Evolutionary conservation across 805 yeast species (phyloP).

Genomic region (Cyberlindnera maritima): DNA sequence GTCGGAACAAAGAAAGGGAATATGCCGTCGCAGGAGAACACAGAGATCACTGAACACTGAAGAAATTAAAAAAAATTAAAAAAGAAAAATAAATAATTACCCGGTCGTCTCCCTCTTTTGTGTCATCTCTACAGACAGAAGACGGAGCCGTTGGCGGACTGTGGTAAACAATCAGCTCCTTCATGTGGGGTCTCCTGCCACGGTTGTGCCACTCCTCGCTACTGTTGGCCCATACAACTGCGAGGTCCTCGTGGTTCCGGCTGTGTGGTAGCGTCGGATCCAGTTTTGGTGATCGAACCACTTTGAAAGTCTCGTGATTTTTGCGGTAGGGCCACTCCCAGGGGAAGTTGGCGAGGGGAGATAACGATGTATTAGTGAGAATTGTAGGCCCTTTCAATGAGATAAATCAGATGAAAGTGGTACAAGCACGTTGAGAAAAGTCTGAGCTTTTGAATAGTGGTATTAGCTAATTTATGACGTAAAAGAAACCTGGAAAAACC

Average conservation of each 20-base stretch:
- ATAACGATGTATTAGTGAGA: background rate
- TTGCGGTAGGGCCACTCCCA: background rate
- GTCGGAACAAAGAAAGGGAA: no score
- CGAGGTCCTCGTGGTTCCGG: background rate
- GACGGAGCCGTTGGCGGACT: background rate
- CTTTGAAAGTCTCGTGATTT: constrained; percentile 5
- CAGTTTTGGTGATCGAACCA: background rate
- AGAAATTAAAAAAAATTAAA: no score
- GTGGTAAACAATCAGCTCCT: no score
- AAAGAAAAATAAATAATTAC: background rate
- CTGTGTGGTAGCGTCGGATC: background rate
- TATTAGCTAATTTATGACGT: background rate
- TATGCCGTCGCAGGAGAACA: no score
- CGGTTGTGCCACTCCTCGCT: no score
- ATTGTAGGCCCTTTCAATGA: no score
- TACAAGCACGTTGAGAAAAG: background rate
- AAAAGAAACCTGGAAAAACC: background rate
- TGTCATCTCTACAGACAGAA: background rate
- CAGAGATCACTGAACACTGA: no score
- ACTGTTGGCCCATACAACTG: background rate
- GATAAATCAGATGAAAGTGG: background rate
- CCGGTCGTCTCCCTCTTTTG: background rate
- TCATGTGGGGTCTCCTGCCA: no score
- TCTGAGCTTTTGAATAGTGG: background rate
- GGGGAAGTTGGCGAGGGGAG: background rate